These are phyloP conservation scores for Lodderomyces beijingensis DNA, from an alignment of 1,139 yeast genomes.

Conservation along the genomic window DNA sequence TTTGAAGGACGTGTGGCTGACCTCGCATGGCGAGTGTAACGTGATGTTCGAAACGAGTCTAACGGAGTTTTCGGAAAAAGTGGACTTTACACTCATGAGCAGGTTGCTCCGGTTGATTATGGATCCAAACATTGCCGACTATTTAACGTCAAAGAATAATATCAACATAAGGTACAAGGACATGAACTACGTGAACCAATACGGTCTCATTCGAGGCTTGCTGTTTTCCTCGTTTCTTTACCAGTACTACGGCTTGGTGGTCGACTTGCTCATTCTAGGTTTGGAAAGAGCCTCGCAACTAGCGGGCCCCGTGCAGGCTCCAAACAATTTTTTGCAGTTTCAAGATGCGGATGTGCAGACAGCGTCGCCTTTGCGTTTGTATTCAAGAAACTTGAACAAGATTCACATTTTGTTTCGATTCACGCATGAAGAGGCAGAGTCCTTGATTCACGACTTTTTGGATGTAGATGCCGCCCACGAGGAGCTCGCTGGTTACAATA, in stretches of 20 bases:
- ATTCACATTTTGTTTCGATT: slow-evolving; percentile 78
- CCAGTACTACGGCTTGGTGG: slow-evolving; percentile 83
- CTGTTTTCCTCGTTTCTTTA: slow-evolving; percentile 87
- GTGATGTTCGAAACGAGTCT: slow-evolving; percentile 81
- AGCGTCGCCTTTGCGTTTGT: slow-evolving; percentile 69
- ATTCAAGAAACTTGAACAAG: slow-evolving; percentile 79
- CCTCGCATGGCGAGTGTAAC: slow-evolving; percentile 66
- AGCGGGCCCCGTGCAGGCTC: slow-evolving; percentile 73
- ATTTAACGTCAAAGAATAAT: slow-evolving; percentile 88
- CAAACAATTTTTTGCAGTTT: slow-evolving; percentile 77
- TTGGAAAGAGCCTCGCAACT: slow-evolving; percentile 81
- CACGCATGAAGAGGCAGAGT: slow-evolving; percentile 67
- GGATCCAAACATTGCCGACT: slow-evolving; percentile 92
- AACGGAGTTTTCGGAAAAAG: slow-evolving; percentile 71
- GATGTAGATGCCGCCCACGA: slow-evolving; percentile 91
- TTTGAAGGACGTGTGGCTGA: slow-evolving; percentile 73
- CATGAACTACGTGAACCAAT: slow-evolving; percentile 89
- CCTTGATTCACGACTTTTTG: slow-evolving; percentile 68
- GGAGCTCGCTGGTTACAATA: slow-evolving; percentile 81
- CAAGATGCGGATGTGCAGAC: slow-evolving; percentile 54
- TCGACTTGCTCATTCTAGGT: slow-evolving; percentile 81
- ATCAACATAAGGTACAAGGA: slow-evolving; percentile 82
- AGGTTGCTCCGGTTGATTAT: slow-evolving; percentile 74
- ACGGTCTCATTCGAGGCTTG: slow-evolving; percentile 82
- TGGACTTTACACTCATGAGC: slow-evolving; percentile 83